Evolutionary conservation across 257 asterid species (phyloP), one percentile per base, ranked within the genome.

Genomic region (Plantago elongata): DNA sequence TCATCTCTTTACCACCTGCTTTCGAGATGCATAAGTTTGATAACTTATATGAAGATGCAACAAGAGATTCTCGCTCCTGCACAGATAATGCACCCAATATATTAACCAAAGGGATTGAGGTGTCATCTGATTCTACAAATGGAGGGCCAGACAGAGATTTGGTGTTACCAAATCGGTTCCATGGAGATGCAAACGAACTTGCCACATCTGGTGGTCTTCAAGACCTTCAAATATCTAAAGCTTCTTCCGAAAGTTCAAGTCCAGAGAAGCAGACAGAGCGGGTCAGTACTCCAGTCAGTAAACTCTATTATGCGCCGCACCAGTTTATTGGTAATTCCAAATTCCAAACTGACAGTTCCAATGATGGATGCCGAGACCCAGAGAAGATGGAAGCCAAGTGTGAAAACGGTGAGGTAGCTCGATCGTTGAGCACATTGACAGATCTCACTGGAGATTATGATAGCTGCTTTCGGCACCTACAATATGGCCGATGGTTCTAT

Each of bases 381-480:
- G 68, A 60, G 15, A 75, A 69, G 71, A 42, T 18, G n/a, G 61
- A 62, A 18, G 14, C 43, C 43, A 56, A 54, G 62, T 37, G 38
- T 60, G 73, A 70, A 46, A 64, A 67, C 74, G 65, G 65, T 30
- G 76, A 22, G 68, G 63, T 45, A 50, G 56, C 71, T 1, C 82
- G 76, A 58, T 44, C 78, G 56, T 51, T 29, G 46, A 75, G 64
- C 66, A 61, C 75, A 11, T 68, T 77, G 38, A 65, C 73, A 13
- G 91, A 82, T 72, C 98, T 89, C 44, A 69, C 72, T 13, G 96
- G 96, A 51, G 90, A 89, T 72, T 86, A 69, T 50, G 88, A 72
- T 0, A 64, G 61, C 71, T 78, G 80, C 60, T 45, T 75, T 13
- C 67, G 40, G n/a, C 69, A 68, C 74, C 72, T 89, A 66, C 75